Base-by-base conservation (phyloP, 1,139 yeast species). In the Protomyces pachydermus region DNA sequence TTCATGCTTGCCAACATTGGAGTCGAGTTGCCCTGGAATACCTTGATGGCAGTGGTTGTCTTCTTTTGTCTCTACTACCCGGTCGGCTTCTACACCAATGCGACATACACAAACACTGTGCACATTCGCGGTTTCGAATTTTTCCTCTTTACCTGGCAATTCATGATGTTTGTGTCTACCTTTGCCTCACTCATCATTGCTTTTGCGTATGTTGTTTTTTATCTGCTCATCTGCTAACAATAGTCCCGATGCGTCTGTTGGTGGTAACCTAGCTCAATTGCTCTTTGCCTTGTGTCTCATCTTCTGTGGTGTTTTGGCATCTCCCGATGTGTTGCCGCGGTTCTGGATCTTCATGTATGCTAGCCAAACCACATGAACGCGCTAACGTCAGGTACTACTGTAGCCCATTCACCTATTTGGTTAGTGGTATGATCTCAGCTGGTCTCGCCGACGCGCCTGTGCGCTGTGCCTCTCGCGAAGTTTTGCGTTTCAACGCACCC, bases 61-160 rank as follows among this genome's bases (percentile, higher is more conserved):
- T 90, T 80, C 77, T 82, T 88, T 72, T 82, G 86, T 67, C 88
- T 88, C 85, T 90, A 88, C 75, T 90, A 87, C 72, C 95, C 96
- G 5, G 83, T 88, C 68, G 96, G 95, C 1, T 77, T 85, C 66
- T 82, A 84, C 71, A 66, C 72, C 10, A 85, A 85, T 72, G 87
- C 90, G 6, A 74, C 74, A 3, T 69, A 65, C 14, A 56, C 63
- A 10, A 38, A 61, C 50, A 38, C 16, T 65, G 67, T 74, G 70
- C 85, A 70, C 79, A 69, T 72, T 60, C 71, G 81, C 60, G 80
- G 80, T 3, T 79, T 72, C 1, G 71, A 75, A 28, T 74, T 75
- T 74, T 78, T 80, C 79, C 69, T 79, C 67, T 60, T 63, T 39
- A 46, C 62, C 18, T 23, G 67, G 46, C 64, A 81, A 2, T 87